These are phyloP conservation scores for Spinellus fusiger DNA, from an alignment of 192 early-diverging fungal genomes.

Conservation along the genomic window DNA sequence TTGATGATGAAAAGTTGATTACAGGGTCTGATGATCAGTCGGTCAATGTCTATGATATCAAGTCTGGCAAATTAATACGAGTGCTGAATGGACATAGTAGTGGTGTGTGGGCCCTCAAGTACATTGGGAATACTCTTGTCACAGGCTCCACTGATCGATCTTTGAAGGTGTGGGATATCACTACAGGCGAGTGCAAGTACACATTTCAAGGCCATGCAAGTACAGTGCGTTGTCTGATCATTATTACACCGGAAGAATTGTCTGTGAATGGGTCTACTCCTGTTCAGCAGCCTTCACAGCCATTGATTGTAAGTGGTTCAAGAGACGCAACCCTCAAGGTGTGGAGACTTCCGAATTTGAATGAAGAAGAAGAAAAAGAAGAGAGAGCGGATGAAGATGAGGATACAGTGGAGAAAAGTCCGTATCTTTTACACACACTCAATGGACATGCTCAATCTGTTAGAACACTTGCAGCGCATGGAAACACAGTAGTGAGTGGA, in stretches of 20 bases:
- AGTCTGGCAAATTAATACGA: conserved; percentile 65
- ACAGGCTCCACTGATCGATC: conserved; percentile 93
- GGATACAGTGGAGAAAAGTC: conserved; percentile 45
- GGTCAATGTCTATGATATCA: conserved; percentile 90
- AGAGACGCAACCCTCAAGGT: conserved; percentile 91
- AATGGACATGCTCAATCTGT: conserved; percentile 85
- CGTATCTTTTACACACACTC: conserved; percentile 76
- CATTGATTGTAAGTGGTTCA: conserved; percentile 91
- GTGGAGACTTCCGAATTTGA: conserved; percentile 72
- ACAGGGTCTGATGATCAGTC: conserved; percentile 89
- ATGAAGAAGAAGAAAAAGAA: neutral
- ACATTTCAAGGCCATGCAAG: conserved; percentile 91
- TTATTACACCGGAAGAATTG: conserved; percentile 66
- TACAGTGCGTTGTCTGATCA: conserved; percentile 90
- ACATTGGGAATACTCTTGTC: conserved; percentile 82
- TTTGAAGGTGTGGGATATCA: conserved; percentile 96
- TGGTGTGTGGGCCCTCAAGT: conserved; percentile 97
- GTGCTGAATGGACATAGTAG: conserved; percentile 85
- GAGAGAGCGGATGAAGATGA: neutral
- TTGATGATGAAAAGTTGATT: conserved; percentile 94
- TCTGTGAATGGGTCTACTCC: neutral
- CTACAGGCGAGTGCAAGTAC: conserved; percentile 83
- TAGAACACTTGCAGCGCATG: conserved; percentile 85
- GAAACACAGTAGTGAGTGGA: conserved; percentile 83
- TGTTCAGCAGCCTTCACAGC: conserved; percentile 52